These are phyloP conservation scores for Macrocybe gigantea DNA, from an alignment of 768 basidiomycete genomes.

Conservation along the genomic window DNA sequence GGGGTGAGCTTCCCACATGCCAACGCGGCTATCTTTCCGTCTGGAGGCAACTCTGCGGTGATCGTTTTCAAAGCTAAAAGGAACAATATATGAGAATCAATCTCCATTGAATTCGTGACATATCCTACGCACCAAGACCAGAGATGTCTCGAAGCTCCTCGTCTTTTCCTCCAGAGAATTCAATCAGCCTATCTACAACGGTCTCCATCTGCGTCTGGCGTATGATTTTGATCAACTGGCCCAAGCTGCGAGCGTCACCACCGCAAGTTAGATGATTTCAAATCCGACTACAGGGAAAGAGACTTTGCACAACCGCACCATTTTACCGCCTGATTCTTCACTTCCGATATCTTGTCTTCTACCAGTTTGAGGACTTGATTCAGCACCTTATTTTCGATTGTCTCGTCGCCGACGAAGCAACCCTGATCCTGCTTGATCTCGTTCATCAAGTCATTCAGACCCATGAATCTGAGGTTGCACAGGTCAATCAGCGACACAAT, in stretches of 20 bases:
- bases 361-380: constrained; percentile 81
- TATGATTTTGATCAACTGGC: constrained; percentile 86
- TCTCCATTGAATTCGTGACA: neutral
- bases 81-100: neutral
- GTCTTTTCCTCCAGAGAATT: constrained; percentile 79
- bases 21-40: constrained; percentile 71
- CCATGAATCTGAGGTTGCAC: constrained; percentile 78
- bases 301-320: constrained; percentile 46
- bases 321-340: constrained; percentile 96
- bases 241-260: constrained; percentile 48
- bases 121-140: constrained; percentile 61
- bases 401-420: constrained; percentile 80
- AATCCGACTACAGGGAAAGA: neutral
- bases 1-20: constrained; percentile 84
- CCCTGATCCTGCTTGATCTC: constrained; percentile 78
- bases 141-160: constrained; percentile 95
- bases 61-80: constrained; percentile 86
- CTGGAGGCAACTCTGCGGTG: constrained; percentile 81
- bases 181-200: constrained; percentile 86
- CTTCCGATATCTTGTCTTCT: constrained; percentile 95
- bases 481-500: constrained; percentile 9
- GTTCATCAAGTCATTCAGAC: constrained; percentile 87
- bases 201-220: constrained; percentile 76
- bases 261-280: constrained; percentile 5
- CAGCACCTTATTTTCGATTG: constrained; percentile 78